phyloP scores from a whole-genome alignment of 352 stramenopile species.

The Phytophthora boehmeriae region DNA sequence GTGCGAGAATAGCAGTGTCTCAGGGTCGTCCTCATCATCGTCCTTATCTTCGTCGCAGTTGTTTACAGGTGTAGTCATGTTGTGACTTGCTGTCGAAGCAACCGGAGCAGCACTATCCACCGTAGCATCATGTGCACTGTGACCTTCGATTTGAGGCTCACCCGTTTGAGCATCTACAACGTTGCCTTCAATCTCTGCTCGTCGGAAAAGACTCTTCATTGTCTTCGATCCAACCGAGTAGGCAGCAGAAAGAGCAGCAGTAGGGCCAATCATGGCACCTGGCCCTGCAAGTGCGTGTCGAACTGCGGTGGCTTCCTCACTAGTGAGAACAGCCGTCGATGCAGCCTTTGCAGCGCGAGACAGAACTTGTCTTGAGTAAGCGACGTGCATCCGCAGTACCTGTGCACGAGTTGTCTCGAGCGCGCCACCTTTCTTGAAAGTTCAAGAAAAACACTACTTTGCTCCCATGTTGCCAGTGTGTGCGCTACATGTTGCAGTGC shows the following conservation, averaged over 20 bases:
- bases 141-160: background rate
- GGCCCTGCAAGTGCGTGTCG: slow-evolving; percentile 69
- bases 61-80: slow-evolving; percentile 12
- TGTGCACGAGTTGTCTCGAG: slow-evolving; percentile 60
- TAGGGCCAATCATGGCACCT: slow-evolving; percentile 73
- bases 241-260: slow-evolving; percentile 64
- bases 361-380: slow-evolving; percentile 56
- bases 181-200: slow-evolving; percentile 32
- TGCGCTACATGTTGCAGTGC: slow-evolving; percentile 46
- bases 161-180: background rate
- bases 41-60: slow-evolving; percentile 14
- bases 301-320: slow-evolving; percentile 74
- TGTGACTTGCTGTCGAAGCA: slow-evolving; percentile 16
- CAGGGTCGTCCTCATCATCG: slow-evolving; percentile 39
- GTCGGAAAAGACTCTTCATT: slow-evolving; percentile 68
- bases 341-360: slow-evolving; percentile 51
- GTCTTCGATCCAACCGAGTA: slow-evolving; percentile 82
- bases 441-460: slow-evolving; percentile 73
- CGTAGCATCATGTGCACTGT: slow-evolving; percentile 1
- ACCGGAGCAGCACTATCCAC: slow-evolving; percentile 20
- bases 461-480: slow-evolving; percentile 59
- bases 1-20: slow-evolving; percentile 64
- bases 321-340: slow-evolving; percentile 60
- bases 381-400: slow-evolving; percentile 68
- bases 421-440: slow-evolving; percentile 58